Percentiles rank a stretch among this genome's conserved stretches.
Evolutionary conservation across 1,284 basidiomycete genomes (phyloP).

Genomic region (Ceratobasidium sp.): DNA sequence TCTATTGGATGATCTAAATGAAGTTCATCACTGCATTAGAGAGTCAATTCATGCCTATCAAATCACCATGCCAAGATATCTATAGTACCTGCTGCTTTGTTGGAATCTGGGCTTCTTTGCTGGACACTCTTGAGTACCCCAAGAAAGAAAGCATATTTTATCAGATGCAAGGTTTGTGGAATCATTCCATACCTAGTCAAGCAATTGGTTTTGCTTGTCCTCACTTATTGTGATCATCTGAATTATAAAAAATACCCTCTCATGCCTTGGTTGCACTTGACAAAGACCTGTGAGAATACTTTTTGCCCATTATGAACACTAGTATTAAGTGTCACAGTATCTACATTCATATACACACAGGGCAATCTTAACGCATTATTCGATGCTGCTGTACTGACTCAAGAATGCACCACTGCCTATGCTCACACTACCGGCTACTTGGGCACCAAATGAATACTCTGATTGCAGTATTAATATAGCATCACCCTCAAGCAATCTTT

Average conservation of each 20-base stretch:
- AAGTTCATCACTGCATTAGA: constrained; percentile 53
- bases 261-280: constrained; percentile 54
- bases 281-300: constrained; percentile 51
- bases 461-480: no score
- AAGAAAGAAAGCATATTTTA: constrained; percentile 46
- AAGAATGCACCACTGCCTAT: no score
- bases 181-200: constrained; percentile 49
- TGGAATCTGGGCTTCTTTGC: constrained; percentile 49
- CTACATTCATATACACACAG: no score
- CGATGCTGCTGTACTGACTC: no score
- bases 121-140: constrained; percentile 45
- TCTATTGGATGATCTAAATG: constrained; percentile 52
- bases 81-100: constrained; percentile 51
- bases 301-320: constrained; percentile 51
- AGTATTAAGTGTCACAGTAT: constrained; percentile 53
- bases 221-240: constrained; percentile 51
- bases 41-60: constrained; percentile 48
- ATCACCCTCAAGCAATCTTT: no score
- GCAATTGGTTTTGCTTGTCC: constrained; percentile 49
- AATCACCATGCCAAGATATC: constrained; percentile 50
- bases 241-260: constrained; percentile 46
- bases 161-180: constrained; percentile 50
- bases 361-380: no score
- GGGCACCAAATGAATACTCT: no score
- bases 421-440: no score